Conservation (phyloP, 148 eudicot genomes). For the Vaccinium myrtillus region DNA sequence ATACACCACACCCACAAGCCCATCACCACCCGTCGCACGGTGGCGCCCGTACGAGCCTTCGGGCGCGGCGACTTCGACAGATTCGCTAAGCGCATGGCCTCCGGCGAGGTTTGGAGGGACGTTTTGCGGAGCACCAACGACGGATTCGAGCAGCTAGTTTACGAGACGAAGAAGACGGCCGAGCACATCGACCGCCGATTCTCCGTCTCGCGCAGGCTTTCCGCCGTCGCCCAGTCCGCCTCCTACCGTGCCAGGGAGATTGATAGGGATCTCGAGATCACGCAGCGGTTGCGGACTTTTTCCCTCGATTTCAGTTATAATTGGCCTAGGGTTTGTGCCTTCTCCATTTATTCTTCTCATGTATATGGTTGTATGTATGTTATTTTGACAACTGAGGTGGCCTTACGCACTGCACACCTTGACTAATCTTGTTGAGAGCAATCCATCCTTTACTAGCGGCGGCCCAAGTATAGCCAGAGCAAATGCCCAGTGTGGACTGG, state of each 20-base stretch:
- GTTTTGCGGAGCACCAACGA: constrained; percentile 75
- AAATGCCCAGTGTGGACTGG: neutral
- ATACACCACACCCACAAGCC: constrained; percentile 5
- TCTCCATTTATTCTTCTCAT: neutral
- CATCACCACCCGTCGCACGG: constrained; percentile 16
- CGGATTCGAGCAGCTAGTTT: constrained; percentile 71
- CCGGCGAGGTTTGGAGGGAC: constrained; percentile 74
- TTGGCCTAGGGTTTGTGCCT: constrained; percentile 69
- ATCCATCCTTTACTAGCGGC: neutral
- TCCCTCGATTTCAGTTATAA: constrained; percentile 65
- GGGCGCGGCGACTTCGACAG: constrained; percentile 69
- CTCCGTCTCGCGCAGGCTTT: constrained; percentile 51
- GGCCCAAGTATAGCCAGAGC: neutral
- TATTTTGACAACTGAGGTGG: neutral
- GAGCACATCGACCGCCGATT: constrained; percentile 76
- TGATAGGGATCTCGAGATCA: constrained; percentile 69
- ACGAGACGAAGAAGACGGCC: constrained; percentile 73
- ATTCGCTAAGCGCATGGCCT: constrained; percentile 57
- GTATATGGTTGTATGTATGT: neutral
- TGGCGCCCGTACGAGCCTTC: constrained; percentile 38
- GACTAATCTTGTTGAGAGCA: neutral
- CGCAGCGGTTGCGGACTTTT: constrained; percentile 61
- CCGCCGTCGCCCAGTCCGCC: constrained; percentile 55
- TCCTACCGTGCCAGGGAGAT: constrained; percentile 61
- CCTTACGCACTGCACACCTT: neutral